These are phyloP conservation scores for Cucurbitaria berberidis DNA, from an alignment of 2,329 filamentous ascomycete species.

Conservation along the genomic window DNA sequence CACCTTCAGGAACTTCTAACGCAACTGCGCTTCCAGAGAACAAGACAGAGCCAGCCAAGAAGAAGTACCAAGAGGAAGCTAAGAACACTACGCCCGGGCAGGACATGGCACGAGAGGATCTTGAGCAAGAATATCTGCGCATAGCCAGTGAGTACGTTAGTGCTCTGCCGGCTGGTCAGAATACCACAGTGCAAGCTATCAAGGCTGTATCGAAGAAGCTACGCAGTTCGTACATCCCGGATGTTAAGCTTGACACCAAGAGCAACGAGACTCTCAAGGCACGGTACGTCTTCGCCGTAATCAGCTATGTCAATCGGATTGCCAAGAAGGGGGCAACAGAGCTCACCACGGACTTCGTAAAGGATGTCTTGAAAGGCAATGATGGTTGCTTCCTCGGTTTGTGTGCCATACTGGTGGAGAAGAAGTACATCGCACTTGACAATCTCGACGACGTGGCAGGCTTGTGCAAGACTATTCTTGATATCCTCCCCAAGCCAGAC, in stretches of 20 bases:
- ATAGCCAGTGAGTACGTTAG: conserved; percentile 25
- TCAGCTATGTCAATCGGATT: conserved; percentile 26
- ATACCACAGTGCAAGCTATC: conserved; percentile 12
- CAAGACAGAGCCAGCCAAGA: background rate
- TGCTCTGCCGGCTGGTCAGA: conserved; percentile 12
- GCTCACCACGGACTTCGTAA: conserved; percentile 16
- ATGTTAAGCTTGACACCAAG: conserved; percentile 2
- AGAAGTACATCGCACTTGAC: conserved; percentile 24
- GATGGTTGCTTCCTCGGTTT: conserved; percentile 33
- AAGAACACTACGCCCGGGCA: background rate
- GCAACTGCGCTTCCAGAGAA: background rate
- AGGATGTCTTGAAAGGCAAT: conserved; percentile 17
- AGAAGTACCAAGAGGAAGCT: background rate
- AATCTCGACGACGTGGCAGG: conserved; percentile 30
- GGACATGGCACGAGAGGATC: conserved; percentile 4
- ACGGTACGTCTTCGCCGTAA: conserved; percentile 28
- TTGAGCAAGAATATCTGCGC: conserved; percentile 21
- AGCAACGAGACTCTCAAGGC: conserved; percentile 20
- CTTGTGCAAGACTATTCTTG: conserved; percentile 28
- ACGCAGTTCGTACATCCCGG: conserved; percentile 11
- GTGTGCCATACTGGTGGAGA: conserved; percentile 25
- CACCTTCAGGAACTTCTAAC: background rate
- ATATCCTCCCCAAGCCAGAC: conserved; percentile 23
- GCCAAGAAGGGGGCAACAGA: conserved; percentile 12
- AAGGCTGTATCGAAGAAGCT: conserved; percentile 27